A percentile compares a stretch with the other conserved stretches of the same genome.
phyloP scores from a whole-genome alignment of 305 asterid genomes.

The Solanum chacoense region DNA sequence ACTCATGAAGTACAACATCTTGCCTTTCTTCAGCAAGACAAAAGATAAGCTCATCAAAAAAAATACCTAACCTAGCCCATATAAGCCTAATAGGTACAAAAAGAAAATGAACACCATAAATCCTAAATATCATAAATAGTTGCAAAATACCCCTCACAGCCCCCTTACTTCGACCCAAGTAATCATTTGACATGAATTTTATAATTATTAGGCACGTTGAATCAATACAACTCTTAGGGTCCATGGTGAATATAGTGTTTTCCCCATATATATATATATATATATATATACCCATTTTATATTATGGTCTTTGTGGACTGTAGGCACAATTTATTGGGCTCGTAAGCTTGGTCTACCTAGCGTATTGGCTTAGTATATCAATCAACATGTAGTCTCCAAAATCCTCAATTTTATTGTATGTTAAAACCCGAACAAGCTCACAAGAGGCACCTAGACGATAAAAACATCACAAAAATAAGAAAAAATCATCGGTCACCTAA shows the following conservation, averaged over 20 bases:
- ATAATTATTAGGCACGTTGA: not conserved
- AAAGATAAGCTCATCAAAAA: not conserved
- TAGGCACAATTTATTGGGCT: not conserved
- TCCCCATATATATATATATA: not conserved
- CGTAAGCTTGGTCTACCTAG: not conserved
- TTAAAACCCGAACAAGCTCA: not conserved
- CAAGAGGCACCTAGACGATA: not conserved
- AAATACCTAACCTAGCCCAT: not conserved
- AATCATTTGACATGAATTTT: not conserved
- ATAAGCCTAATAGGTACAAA: not conserved
- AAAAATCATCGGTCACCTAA: not conserved
- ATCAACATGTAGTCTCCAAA: not conserved
- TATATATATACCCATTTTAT: no score
- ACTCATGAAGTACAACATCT: not conserved
- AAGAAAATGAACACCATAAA: not conserved
- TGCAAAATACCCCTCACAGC: not conserved
- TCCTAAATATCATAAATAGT: not conserved
- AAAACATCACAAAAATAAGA: not conserved
- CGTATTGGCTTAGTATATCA: not conserved
- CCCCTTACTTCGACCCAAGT: not conserved
- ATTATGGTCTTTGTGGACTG: not conserved
- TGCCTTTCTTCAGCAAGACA: not conserved
- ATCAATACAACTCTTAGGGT: not conserved
- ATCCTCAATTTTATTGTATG: not conserved
- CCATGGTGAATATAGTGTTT: not conserved